phyloP scores from a whole-genome alignment of 306 rosid species.

The Corylus heterophylla region DNA sequence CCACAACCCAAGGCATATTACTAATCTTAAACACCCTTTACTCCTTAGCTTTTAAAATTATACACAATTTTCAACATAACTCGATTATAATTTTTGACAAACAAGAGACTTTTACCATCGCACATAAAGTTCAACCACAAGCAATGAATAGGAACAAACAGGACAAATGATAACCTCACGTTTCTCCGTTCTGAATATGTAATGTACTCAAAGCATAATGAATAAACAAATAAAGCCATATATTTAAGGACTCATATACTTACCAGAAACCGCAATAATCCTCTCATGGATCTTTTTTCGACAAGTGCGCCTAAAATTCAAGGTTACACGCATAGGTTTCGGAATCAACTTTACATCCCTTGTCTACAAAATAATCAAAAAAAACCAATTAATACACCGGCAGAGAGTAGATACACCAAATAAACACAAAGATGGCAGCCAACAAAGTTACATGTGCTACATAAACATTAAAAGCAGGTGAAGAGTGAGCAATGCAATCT shows the following conservation, averaged over 20 bases:
- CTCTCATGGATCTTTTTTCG: constrained; percentile 84
- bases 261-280: constrained; percentile 82
- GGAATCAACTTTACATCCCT: constrained; percentile 85
- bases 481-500: background rate
- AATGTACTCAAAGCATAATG: background rate
- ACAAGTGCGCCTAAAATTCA: constrained; percentile 65
- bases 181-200: background rate
- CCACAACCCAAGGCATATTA: background rate
- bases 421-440: background rate
- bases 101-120: background rate
- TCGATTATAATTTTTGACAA: background rate
- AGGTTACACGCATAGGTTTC: constrained; percentile 54
- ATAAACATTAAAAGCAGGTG: background rate
- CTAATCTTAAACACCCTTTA: background rate
- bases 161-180: background rate
- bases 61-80: background rate
- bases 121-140: background rate
- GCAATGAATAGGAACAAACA: background rate
- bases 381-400: constrained; percentile 21
- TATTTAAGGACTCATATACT: constrained; percentile 13
- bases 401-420: background rate
- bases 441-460: background rate
- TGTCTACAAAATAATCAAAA: constrained; percentile 43
- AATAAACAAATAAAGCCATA: background rate
- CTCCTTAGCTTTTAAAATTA: background rate